These are phyloP conservation scores for Lachnellula cervina DNA, from an alignment of 2,329 filamentous ascomycete genomes.

Conservation along the genomic window DNA sequence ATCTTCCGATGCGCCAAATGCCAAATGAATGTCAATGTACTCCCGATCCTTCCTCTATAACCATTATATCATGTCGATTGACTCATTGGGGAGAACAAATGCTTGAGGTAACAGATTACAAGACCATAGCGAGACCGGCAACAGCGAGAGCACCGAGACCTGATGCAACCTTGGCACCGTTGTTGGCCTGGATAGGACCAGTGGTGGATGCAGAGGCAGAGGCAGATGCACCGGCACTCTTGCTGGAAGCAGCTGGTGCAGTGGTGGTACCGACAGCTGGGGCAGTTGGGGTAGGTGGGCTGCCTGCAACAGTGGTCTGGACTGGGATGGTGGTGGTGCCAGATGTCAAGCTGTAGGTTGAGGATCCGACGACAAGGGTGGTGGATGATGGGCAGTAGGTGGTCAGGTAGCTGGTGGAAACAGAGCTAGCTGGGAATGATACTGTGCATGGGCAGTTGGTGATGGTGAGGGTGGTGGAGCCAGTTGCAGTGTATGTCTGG, in stretches of 20 bases:
- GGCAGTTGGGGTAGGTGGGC: conserved; percentile 8
- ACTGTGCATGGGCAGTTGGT: conserved; percentile 13
- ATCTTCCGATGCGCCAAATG: conserved; percentile 3
- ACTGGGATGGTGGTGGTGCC: background rate
- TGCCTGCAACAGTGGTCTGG: background rate
- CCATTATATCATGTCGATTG: conserved; percentile 5
- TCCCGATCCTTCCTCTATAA: conserved; percentile 3
- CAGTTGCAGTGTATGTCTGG: conserved; percentile 13
- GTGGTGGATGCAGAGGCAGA: conserved; percentile 8
- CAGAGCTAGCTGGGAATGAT: conserved; percentile 3
- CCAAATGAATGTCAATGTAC: conserved; percentile 12
- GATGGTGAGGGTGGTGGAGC: conserved; percentile 4
- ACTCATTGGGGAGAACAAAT: background rate
- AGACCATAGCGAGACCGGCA: conserved; percentile 23
- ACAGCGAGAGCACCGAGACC: conserved; percentile 21
- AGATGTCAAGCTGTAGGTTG: too few species aligned
- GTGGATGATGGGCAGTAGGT: too few species aligned
- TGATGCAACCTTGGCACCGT: conserved; percentile 16
- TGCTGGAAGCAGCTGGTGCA: background rate
- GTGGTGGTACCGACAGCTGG: conserved; percentile 2
- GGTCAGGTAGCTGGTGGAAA: too few species aligned
- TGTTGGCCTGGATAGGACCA: conserved; percentile 13
- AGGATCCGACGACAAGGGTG: too few species aligned
- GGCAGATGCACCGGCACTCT: conserved; percentile 3
- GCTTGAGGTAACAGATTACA: conserved; percentile 12